A percentile compares a stretch with the other conserved stretches of the same genome.
Evolutionary conservation across 1,284 basidiomycete species (phyloP).

Genomic region (Malassezia slooffiae): DNA sequence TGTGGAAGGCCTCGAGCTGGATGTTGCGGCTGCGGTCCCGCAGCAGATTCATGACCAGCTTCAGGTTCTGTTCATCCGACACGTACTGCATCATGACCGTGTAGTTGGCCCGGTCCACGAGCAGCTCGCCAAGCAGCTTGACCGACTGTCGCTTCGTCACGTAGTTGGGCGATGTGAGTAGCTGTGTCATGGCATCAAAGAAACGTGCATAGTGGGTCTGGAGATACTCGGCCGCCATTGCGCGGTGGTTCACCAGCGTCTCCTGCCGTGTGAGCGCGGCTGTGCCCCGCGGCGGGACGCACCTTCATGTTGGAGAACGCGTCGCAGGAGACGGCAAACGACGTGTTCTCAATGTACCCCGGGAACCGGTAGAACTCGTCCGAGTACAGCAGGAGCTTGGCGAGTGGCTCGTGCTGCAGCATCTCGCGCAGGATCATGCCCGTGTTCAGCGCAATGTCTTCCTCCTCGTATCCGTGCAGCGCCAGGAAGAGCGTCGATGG

Average conservation of each 20-base stretch:
- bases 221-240: slow-evolving; percentile 90
- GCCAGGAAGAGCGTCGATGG: slow-evolving; percentile 81
- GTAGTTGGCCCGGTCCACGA: slow-evolving; percentile 94
- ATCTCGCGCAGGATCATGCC: slow-evolving; percentile 97
- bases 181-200: slow-evolving; percentile 82
- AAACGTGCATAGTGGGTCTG: slow-evolving; percentile 92
- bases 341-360: slow-evolving; percentile 90
- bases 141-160: slow-evolving; percentile 99
- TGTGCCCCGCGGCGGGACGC: not conserved
- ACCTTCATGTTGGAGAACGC: slow-evolving; percentile 85
- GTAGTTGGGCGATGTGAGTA: slow-evolving; percentile 87
- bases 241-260: slow-evolving; percentile 74
- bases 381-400: slow-evolving; percentile 79
- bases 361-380: slow-evolving; percentile 93
- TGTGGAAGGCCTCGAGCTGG: slow-evolving; percentile 98
- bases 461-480: slow-evolving; percentile 68
- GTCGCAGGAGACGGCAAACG: slow-evolving; percentile 95
- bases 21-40: slow-evolving; percentile 97
- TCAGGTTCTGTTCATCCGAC: slow-evolving; percentile 68
- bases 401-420: slow-evolving; percentile 80
- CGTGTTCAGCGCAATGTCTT: slow-evolving; percentile 90
- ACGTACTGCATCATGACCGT: slow-evolving; percentile 98
- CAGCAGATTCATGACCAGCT: slow-evolving; percentile 99
- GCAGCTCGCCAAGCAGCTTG: slow-evolving; percentile 92
- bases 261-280: slow-evolving; percentile 48